Evolutionary conservation across 2,329 filamentous ascomycete genomes (phyloP).

Genomic region (Fusarium setosum): DNA sequence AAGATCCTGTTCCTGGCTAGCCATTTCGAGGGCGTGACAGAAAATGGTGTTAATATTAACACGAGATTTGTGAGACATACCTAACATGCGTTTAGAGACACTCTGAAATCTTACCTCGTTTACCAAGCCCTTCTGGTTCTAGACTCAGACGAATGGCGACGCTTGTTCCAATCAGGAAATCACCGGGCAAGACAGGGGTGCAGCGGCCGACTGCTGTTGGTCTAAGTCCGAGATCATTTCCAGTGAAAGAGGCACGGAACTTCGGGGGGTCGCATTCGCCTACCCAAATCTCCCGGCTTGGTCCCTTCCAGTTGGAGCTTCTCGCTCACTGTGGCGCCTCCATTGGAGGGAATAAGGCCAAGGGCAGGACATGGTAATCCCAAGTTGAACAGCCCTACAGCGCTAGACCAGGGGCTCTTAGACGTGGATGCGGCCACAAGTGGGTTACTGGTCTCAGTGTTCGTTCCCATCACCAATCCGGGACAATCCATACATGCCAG

Average conservation of each 20-base stretch:
- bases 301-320: no score
- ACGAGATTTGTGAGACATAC: accelerated
- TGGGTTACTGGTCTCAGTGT: background rate
- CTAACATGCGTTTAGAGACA: background rate
- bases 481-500: conserved; percentile 32
- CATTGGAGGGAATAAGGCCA: background rate
- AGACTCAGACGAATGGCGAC: conserved; percentile 13
- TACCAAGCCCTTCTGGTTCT: conserved; percentile 18
- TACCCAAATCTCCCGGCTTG: no score
- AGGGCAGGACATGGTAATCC: background rate
- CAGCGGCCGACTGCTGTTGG: conserved; percentile 6
- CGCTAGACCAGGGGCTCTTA: conserved; percentile 18
- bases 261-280: background rate
- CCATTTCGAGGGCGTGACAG: background rate
- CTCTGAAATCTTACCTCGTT: background rate
- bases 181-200: conserved; percentile 20
- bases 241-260: background rate
- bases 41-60: background rate
- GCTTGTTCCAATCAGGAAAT: conserved; percentile 27
- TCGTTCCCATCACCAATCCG: conserved; percentile 21
- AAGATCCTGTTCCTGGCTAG: conserved; percentile 19
- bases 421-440: background rate
- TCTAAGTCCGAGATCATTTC: no score
- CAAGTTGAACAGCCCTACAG: conserved; percentile 28
- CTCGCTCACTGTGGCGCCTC: background rate